Evolutionary conservation across 225 moss, liverwort and hornwort species (phyloP), one percentile per base, ranked within the genome.

Genomic region (Straminergon stramineum): DNA sequence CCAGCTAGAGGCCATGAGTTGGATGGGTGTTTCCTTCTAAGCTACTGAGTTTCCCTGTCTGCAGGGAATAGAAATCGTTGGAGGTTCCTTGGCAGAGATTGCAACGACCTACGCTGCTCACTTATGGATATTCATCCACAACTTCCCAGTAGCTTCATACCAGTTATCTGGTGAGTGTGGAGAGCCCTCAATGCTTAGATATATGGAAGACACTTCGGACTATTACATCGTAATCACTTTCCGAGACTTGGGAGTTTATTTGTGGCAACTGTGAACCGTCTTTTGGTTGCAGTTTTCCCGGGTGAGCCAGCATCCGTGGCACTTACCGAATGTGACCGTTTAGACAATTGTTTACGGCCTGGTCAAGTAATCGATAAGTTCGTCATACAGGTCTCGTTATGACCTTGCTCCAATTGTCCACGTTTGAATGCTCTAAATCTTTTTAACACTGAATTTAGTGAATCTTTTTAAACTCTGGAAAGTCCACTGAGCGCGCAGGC

Each of bases 301-400:
- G 91, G 92, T 74, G 94, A 90, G 83, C 84, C 92, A 81, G 90
- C 91, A 74, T 94, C 94, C 41, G 83, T 92, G 53, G 94, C 94
- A 79, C 82, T 94, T 45, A 94, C 87, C 64, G 89, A 94, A 90
- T 94, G 94, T 69, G 91, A 94, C 91, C 91, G 92, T 63, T 84
- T 94, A 34, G 94, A 94, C 85, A 92, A 94, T 78, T 94, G 94
- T 85, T 82, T 94, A 80, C 88, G 92, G 17, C 92, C 94, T 62
- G 90, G 94, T 85, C 94, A 94, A 82, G 79, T 74, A 77, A 92
- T 94, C 75, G 92, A 92, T 63, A 94, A 94, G 82, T 91, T 94
- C 88, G 94, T 90, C 85, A 82, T 94, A 83, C 92, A 94, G 92
- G 92, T 94, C 88, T 85, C 24, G 67, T 37, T 17, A 18, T n/a